A percentile compares a stretch with the other conserved stretches of the same genome.
phyloP scores from a whole-genome alignment of 768 basidiomycete genomes.

The Auricularia sp. region DNA sequence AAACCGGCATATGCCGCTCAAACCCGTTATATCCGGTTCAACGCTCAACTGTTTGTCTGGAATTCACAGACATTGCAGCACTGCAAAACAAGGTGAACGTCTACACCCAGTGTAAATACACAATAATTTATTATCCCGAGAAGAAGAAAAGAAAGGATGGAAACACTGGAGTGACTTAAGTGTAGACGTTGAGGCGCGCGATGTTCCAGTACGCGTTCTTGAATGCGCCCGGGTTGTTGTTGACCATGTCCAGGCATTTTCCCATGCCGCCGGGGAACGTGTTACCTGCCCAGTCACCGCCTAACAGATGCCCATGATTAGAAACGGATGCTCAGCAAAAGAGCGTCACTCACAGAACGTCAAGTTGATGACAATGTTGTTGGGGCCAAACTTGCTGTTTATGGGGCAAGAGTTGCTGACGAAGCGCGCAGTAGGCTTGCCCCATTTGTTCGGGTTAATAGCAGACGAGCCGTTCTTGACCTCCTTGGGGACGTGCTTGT shows the following conservation, averaged over 20 bases:
- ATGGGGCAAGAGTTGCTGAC: slow-evolving; percentile 51
- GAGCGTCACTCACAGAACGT: slow-evolving; percentile 44
- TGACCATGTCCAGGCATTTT: slow-evolving; percentile 27
- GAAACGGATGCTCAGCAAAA: not conserved
- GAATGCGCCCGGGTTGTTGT: slow-evolving; percentile 50
- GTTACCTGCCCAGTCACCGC: slow-evolving; percentile 7
- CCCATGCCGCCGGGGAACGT: not conserved
- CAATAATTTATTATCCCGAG: not conserved
- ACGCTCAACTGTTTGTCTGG: too few species aligned
- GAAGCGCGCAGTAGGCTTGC: slow-evolving; percentile 48
- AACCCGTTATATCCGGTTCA: too few species aligned
- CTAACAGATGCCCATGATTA: not conserved
- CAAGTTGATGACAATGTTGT: slow-evolving; percentile 62
- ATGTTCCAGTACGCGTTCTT: slow-evolving; percentile 61
- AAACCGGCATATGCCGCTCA: too few species aligned
- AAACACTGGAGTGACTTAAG: not conserved
- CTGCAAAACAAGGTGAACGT: too few species aligned
- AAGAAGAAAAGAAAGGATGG: not conserved
- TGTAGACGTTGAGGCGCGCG: slow-evolving; percentile 48
- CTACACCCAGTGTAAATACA: not conserved
- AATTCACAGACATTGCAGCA: too few species aligned
- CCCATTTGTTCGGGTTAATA: slow-evolving; percentile 31
- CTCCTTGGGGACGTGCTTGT: slow-evolving; percentile 20
- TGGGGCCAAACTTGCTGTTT: slow-evolving; percentile 37
- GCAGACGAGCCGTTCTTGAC: slow-evolving; percentile 18